Base-by-base conservation (phyloP, 495 filamentous ascomycete genomes). In the Chaetomium cochliodes region DNA sequence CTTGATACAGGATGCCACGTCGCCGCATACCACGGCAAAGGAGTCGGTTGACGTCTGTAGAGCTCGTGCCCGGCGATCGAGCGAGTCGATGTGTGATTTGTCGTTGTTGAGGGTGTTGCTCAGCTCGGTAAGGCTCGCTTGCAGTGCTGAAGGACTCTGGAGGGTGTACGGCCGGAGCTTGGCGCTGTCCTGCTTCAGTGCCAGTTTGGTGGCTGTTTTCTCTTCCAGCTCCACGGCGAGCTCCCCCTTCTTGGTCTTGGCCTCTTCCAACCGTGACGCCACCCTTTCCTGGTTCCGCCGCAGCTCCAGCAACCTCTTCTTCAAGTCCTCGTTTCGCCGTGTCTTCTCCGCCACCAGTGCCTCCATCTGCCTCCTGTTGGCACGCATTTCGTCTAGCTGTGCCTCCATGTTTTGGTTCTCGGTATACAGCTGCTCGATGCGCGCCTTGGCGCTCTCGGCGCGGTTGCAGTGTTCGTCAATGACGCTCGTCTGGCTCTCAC, bases 381-480 rank as follows among this genome's bases (percentile, higher is more conserved):
- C 84, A 69, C 86, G 84, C 87, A 97, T 92, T 68, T 92, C 90
- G 25, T 87, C 84, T n/a, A 96, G 80, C 23, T 86, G 86, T 20
- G 80, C 83, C 70, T 96, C 90, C 84, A 90, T 89, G 46, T 91
- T 88, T 67, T 93, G 89, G 70, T 97, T 98, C 70, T 93, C 91
- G 9, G 81, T 76, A 63, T 90, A 91, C 13, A 97, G 83, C n/a
- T 86, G 82, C 76, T 97, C 92, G 71, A 98, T 96, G 65, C 87
- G 86, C 60, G 86, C 78, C 76, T 96, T 96, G 0, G 90, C 92
- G 64, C 82, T 85, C 74, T 98, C 92, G 20, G 90, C 83, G 68
- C 90, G 91, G 80, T 96, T 92, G 79, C 92, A 93, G 75, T 98
- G 91, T 72, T 93, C 88, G 68, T 94, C 91, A 54, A 97, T 96